Evolutionary conservation across 805 yeast species (phyloP), one percentile per base, ranked within the genome.

Genomic region (Saturnispora hagleri): DNA sequence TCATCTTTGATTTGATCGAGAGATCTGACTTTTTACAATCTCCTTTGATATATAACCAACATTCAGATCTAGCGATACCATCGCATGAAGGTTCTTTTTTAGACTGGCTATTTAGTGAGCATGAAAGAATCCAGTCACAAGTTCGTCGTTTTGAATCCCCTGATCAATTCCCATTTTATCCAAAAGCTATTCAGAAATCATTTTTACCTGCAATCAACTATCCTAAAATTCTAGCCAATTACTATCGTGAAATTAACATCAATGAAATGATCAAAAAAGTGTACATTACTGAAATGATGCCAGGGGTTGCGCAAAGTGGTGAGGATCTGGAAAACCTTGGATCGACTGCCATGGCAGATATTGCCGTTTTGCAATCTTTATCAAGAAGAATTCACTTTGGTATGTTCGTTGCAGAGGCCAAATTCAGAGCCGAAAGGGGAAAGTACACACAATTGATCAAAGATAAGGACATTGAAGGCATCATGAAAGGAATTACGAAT

Each of bases 311-410:
- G 13, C 81, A 82, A 36, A 62, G 67, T 34, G 84, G 88, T 1
- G 95, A 89, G 52, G 95, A 89, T 62, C 71, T 74, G 42, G 97
- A 89, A 63, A 93, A 90, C 67, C 73, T 81, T 51, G 99, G 99
- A 1, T 84, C 95, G 27, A 87, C 93, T 40, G 83, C 95, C 3
- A 72, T 81, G 40, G 74, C 88, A 56, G 99, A 93, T 64, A 86
- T 91, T 52, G 95, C 86, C 58, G 80, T 86, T 58, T 74, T 93
- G 58, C 97, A 93, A 67, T 84, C 96, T 5, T 70, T 93, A 44
- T 86, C 96, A 8, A 76, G 99, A 61, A 77, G 99, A 64, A 88
- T 93, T 59, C 99, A 93, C 69, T 93, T 91, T 69, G 99, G 99
- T 47, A 87, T 86, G 69, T 93, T 91, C 73, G 99, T 93, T 9